phyloP scores from a whole-genome alignment of 768 basidiomycete genomes.

The Boletellus ananas region DNA sequence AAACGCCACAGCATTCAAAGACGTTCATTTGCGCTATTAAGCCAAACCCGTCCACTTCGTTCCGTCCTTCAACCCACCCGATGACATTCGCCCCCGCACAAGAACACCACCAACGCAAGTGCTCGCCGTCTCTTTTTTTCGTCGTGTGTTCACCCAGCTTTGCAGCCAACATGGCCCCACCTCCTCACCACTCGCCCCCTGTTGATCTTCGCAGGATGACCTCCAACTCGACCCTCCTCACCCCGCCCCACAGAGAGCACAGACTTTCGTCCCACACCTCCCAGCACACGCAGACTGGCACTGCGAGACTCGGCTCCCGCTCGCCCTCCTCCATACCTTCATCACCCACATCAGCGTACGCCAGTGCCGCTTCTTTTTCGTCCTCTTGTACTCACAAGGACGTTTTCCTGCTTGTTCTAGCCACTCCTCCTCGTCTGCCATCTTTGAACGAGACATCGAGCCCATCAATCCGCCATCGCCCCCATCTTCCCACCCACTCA shows the following conservation, averaged over 20 bases:
- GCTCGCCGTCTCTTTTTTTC: background rate
- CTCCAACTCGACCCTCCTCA: slow-evolving; percentile 43
- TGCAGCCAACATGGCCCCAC: slow-evolving; percentile 17
- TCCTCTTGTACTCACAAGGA: slow-evolving; percentile 7
- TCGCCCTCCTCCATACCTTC: slow-evolving; percentile 77
- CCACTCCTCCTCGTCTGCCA: slow-evolving; percentile 82
- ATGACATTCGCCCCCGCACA: slow-evolving; percentile 16
- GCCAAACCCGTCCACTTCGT: slow-evolving; percentile 10
- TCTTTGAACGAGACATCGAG: slow-evolving; percentile 91
- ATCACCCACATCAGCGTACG: slow-evolving; percentile 75
- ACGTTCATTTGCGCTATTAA: slow-evolving; percentile 19
- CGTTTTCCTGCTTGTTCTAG: slow-evolving; percentile 5
- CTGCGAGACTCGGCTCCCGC: slow-evolving; percentile 50
- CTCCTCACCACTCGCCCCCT: slow-evolving; percentile 30
- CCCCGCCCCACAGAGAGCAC: slow-evolving; percentile 35
- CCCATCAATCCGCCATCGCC: slow-evolving; percentile 41
- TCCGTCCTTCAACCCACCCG: slow-evolving; percentile 6
- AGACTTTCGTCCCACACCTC: slow-evolving; percentile 43
- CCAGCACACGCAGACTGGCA: slow-evolving; percentile 44
- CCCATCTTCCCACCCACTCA: slow-evolving; percentile 38
- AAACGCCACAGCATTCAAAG: slow-evolving; percentile 13
- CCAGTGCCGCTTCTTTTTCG: slow-evolving; percentile 12
- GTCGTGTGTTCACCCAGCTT: background rate
- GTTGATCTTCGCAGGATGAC: slow-evolving; percentile 56
- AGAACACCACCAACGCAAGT: slow-evolving; percentile 21